These are phyloP conservation scores for Monosporascus cannonballus DNA, from an alignment of 2,329 filamentous ascomycete genomes.

Conservation along the genomic window DNA sequence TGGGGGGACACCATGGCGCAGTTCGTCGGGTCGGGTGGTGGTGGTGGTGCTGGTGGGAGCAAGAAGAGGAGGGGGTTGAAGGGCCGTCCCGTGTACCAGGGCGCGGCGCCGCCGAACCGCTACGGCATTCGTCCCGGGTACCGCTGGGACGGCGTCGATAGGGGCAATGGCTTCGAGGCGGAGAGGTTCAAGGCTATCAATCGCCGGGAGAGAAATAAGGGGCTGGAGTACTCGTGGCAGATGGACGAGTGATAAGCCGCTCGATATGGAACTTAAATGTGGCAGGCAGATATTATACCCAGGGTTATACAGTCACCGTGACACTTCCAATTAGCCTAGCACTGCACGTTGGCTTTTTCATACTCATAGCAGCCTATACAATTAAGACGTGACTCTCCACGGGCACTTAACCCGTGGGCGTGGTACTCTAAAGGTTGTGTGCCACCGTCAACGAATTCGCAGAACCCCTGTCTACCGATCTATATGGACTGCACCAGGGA, in stretches of 20 bases:
- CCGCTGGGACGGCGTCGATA: constrained; percentile 94
- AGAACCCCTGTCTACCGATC: too few species aligned
- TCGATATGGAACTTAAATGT: too few species aligned
- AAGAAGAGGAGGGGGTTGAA: constrained; percentile 29
- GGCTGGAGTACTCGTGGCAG: constrained; percentile 88
- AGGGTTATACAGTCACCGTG: background rate
- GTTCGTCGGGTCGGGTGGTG: constrained; percentile 54
- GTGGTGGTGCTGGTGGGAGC: constrained; percentile 7
- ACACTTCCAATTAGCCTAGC: background rate
- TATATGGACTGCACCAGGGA: too few species aligned
- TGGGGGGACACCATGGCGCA: constrained; percentile 94
- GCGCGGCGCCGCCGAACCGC: constrained; percentile 78
- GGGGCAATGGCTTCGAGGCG: constrained; percentile 87
- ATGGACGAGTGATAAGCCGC: constrained; percentile 67
- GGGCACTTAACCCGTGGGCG: too few species aligned
- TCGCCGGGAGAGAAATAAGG: constrained; percentile 66
- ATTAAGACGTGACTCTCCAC: too few species aligned
- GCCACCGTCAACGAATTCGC: too few species aligned
- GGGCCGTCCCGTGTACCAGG: constrained; percentile 65
- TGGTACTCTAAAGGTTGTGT: too few species aligned
- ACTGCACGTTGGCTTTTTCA: too few species aligned
- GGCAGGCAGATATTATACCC: constrained; percentile 3
- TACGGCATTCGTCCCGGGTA: constrained; percentile 92
- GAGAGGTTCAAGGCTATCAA: constrained; percentile 90
- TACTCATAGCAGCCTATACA: too few species aligned